These are phyloP conservation scores for Fulvia fulva DNA, from an alignment of 2,329 filamentous ascomycete genomes.

Conservation along the genomic window DNA sequence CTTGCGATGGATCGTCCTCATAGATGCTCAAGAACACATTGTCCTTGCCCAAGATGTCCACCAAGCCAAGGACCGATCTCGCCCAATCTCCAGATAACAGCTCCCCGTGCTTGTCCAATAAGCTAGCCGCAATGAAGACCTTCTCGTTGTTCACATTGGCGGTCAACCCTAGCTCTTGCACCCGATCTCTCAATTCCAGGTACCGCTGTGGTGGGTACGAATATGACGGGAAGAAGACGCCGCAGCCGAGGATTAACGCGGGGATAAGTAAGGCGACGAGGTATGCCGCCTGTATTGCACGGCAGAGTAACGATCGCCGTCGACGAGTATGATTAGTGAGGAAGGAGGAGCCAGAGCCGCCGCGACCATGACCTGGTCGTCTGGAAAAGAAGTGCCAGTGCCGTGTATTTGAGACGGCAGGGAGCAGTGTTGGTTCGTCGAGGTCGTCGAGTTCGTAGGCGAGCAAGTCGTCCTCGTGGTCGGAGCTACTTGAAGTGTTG, in stretches of 20 bases:
- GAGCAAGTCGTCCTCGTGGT: constrained; percentile 9
- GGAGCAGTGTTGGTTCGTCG: constrained; percentile 8
- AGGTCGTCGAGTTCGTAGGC: constrained; percentile 16
- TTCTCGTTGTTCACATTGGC: constrained; percentile 58
- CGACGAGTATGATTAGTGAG: constrained; percentile 14
- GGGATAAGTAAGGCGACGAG: constrained; percentile 15
- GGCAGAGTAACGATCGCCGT: constrained; percentile 15
- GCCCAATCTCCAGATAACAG: constrained; percentile 64
- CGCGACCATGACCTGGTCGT: background rate
- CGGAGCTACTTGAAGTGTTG: constrained; percentile 4
- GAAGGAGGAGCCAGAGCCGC: constrained; percentile 10
- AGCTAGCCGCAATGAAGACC: constrained; percentile 68
- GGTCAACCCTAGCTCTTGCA: constrained; percentile 25
- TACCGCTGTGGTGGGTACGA: constrained; percentile 54
- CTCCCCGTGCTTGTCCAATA: constrained; percentile 61
- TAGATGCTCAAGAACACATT: constrained; percentile 72
- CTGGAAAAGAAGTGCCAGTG: constrained; percentile 7
- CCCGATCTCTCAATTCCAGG: constrained; percentile 37
- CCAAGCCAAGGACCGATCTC: constrained; percentile 54
- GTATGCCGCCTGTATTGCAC: constrained; percentile 12
- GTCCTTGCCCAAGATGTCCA: constrained; percentile 62
- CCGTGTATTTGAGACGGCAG: constrained; percentile 3
- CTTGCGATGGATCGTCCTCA: constrained; percentile 63
- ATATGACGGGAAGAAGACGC: constrained; percentile 54
- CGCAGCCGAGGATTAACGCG: constrained; percentile 39